phyloP scores from a whole-genome alignment of 495 filamentous ascomycete genomes.

The Barbatosphaeria neglecta region DNA sequence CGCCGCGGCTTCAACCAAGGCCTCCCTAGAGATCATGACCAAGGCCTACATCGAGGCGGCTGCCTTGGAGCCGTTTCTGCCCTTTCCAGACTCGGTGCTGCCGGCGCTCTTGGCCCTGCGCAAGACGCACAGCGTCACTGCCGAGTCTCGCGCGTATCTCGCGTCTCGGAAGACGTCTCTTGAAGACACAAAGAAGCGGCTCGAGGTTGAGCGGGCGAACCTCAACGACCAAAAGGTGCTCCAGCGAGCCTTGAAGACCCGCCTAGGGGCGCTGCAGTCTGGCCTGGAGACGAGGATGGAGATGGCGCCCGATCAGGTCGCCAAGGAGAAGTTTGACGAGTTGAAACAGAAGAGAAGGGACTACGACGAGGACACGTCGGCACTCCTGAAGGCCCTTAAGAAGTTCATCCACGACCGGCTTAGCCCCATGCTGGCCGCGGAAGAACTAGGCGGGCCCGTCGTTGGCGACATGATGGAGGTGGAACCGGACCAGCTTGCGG shows the following conservation, averaged over 20 bases:
- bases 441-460: slow-evolving; percentile 75
- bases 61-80: slow-evolving; percentile 49
- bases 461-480: slow-evolving; percentile 64
- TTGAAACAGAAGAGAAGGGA: slow-evolving; percentile 44
- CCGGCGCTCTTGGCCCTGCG: slow-evolving; percentile 61
- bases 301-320: slow-evolving; percentile 44
- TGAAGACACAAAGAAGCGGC: slow-evolving; percentile 36
- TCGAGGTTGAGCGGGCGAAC: slow-evolving; percentile 49
- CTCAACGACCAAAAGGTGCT: slow-evolving; percentile 55
- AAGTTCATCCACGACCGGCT: slow-evolving; percentile 65
- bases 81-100: slow-evolving; percentile 52
- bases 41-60: slow-evolving; percentile 52
- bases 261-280: slow-evolving; percentile 39
- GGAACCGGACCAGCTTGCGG: slow-evolving; percentile 41
- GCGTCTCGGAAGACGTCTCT: slow-evolving; percentile 41
- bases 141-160: slow-evolving; percentile 50
- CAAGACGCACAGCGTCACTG: slow-evolving; percentile 48
- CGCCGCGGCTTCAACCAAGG: slow-evolving; percentile 18
- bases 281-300: slow-evolving; percentile 44
- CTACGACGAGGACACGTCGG: slow-evolving; percentile 43
- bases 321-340: slow-evolving; percentile 44
- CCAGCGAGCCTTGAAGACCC: slow-evolving; percentile 32
- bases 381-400: slow-evolving; percentile 50
- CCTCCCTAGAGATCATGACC: slow-evolving; percentile 43
- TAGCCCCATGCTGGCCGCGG: slow-evolving; percentile 71